Base-by-base conservation (phyloP, 345 rosid species). In the Syzygium oleosum region DNA sequence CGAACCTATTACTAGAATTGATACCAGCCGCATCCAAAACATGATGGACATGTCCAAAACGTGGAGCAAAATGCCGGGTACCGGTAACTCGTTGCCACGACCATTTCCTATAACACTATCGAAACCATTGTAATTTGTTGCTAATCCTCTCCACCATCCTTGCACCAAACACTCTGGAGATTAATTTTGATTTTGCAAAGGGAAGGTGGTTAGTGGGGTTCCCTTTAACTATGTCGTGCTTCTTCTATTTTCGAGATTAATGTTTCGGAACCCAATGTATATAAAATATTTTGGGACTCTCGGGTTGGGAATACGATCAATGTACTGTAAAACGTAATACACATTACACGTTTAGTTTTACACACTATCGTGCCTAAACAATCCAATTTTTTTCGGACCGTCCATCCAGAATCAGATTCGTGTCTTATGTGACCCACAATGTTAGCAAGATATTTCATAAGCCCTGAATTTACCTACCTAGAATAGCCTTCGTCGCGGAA, bases 201-300 rank as follows among this genome's bases (percentile, higher is more conserved):
- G 49, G 49, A 73, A 73, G 27, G 27, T 19, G 27, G 27, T 19
- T 19, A 38, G 12, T 1, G 17, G 1, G 25, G 49, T 34, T 34
- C 6, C 4, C 46, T 34, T 2, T 34, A 31, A 2, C 2, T 17
- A 9, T 68, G 2, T 41, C 43, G 4, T 9, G 0, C 79, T 11
- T 4, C 13, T 68, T 34, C 4, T 17, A 34, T 17, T 21, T 17
- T 73, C 0, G 0, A 17, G 4, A 19, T 73, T 4, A 34, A 9
- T 3, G 3, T 68, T 34, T 31, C 4, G 0, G 17, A 0, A 68
- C 0, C 12, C 23, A 17, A 68, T 0, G 0, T 4, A 65, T 16
- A 31, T 4, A 8, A 17, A 34, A 31, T 0, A 31, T 31, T 65
- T 31, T 31, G 3, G 23, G 23, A 68, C 25, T 31, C 46, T 34